These are phyloP conservation scores for Sinapis alba DNA, from an alignment of 441 rosid species.

Conservation along the genomic window DNA sequence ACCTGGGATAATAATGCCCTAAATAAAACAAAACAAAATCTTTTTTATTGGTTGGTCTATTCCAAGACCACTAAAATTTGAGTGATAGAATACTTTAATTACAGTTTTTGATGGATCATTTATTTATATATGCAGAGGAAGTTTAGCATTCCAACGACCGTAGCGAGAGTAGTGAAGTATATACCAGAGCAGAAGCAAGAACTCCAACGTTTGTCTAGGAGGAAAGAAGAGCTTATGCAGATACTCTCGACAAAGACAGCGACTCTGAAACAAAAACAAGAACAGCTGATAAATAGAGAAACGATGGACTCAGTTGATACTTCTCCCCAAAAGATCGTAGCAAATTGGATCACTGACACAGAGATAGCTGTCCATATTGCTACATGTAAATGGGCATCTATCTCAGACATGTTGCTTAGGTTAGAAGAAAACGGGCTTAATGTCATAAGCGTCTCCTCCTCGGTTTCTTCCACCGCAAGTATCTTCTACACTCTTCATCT, in stretches of 20 bases:
- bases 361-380: constrained; percentile 38
- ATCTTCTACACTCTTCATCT: constrained; percentile 37
- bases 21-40: no score
- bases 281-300: constrained; percentile 12
- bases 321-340: constrained; percentile 6
- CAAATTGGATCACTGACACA: constrained; percentile 35
- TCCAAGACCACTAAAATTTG: no score
- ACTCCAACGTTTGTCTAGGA: constrained; percentile 43
- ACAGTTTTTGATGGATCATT: background rate
- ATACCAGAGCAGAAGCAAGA: constrained; percentile 63
- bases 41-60: no score
- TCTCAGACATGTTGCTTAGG: constrained; percentile 35
- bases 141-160: constrained; percentile 62
- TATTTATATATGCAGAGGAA: constrained; percentile 46
- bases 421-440: constrained; percentile 32
- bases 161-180: constrained; percentile 51
- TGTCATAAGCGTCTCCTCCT: constrained; percentile 33
- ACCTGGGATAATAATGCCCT: no score
- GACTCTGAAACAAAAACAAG: constrained; percentile 3
- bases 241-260: constrained; percentile 25
- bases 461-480: constrained; percentile 34
- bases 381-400: constrained; percentile 8
- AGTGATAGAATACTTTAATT: no score
- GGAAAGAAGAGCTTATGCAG: constrained; percentile 47
- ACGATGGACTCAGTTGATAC: constrained; percentile 7